Conservation (phyloP, 345 rosid species). For the Brassica incana region DNA sequence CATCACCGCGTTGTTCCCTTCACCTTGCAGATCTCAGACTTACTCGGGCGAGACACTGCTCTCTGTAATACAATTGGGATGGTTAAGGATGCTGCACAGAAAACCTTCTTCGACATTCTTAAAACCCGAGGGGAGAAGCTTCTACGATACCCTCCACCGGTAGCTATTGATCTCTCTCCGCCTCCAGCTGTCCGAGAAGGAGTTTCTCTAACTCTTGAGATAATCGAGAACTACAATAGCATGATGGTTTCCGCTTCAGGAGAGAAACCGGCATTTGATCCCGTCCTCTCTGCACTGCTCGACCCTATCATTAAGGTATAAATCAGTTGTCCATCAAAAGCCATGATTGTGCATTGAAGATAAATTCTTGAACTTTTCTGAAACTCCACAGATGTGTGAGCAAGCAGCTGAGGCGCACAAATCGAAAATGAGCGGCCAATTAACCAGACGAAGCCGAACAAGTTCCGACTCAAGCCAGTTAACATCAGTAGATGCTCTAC, state of each 20-base stretch:
- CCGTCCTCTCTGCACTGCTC: constrained; percentile 79
- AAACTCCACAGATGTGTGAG: constrained; percentile 79
- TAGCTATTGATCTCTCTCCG: constrained; percentile 89
- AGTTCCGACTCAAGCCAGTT: constrained; percentile 62
- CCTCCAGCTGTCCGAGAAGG: constrained; percentile 95
- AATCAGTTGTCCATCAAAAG: background rate
- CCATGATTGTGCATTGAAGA: constrained; percentile 20
- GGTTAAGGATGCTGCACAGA: constrained; percentile 90
- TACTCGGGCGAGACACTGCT: constrained; percentile 87
- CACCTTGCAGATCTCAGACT: constrained; percentile 70
- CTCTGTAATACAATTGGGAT: constrained; percentile 81
- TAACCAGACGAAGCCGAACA: constrained; percentile 66
- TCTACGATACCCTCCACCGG: constrained; percentile 93
- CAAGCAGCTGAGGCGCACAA: constrained; percentile 96
- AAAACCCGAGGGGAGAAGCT: constrained; percentile 93
- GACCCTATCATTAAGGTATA: constrained; percentile 92
- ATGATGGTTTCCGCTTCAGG: constrained; percentile 80
- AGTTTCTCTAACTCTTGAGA: constrained; percentile 84
- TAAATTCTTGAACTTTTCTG: background rate
- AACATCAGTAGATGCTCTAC: constrained; percentile 88
- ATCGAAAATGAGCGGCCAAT: constrained; percentile 60
- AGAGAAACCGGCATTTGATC: constrained; percentile 67
- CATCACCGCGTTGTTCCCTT: constrained; percentile 5
- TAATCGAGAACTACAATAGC: constrained; percentile 77
- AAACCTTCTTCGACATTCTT: constrained; percentile 87